Percentiles rank a stretch among this genome's conserved stretches.
Conservation (phyloP, 2,329 filamentous ascomycete genomes). For the Apiospora malaysiana region DNA sequence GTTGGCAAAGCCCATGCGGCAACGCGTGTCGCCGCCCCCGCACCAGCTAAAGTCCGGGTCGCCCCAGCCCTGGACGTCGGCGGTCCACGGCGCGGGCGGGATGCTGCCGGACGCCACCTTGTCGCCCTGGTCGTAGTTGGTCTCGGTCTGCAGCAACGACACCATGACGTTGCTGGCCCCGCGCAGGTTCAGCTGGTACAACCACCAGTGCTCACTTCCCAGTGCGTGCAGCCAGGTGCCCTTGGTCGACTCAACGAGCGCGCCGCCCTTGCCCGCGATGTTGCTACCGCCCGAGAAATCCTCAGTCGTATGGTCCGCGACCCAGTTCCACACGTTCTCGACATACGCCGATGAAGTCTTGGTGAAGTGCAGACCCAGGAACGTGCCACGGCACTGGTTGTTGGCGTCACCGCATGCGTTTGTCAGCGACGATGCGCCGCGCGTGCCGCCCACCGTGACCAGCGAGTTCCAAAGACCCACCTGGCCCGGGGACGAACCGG, state of each 20-base stretch:
- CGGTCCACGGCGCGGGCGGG: conserved; percentile 46
- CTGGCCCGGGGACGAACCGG: conserved; percentile 40
- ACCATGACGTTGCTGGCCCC: conserved; percentile 56
- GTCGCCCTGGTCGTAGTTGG: conserved; percentile 54
- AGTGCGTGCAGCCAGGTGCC: conserved; percentile 59
- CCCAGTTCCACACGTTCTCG: conserved; percentile 61
- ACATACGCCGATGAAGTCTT: conserved; percentile 54
- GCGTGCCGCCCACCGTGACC: conserved; percentile 45
- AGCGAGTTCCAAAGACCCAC: conserved; percentile 44
- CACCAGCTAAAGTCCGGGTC: conserved; percentile 52
- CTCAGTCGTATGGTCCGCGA: conserved; percentile 56
- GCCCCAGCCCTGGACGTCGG: conserved; percentile 44
- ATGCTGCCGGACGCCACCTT: conserved; percentile 39
- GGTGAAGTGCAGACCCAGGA: conserved; percentile 54
- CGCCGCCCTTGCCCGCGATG: conserved; percentile 56
- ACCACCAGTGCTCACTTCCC: conserved; percentile 60
- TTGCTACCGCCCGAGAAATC: conserved; percentile 45
- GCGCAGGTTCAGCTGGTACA: conserved; percentile 63
- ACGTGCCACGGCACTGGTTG: conserved; percentile 51
- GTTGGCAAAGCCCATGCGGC: conserved; percentile 50
- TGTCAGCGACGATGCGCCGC: conserved; percentile 38
- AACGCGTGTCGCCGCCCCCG: conserved; percentile 41
- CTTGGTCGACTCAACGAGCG: conserved; percentile 50
- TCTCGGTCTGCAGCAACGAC: conserved; percentile 59
- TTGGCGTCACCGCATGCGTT: conserved; percentile 37